Base-by-base conservation (phyloP, 208 protist species). In the Histomonas meleagridis region DNA sequence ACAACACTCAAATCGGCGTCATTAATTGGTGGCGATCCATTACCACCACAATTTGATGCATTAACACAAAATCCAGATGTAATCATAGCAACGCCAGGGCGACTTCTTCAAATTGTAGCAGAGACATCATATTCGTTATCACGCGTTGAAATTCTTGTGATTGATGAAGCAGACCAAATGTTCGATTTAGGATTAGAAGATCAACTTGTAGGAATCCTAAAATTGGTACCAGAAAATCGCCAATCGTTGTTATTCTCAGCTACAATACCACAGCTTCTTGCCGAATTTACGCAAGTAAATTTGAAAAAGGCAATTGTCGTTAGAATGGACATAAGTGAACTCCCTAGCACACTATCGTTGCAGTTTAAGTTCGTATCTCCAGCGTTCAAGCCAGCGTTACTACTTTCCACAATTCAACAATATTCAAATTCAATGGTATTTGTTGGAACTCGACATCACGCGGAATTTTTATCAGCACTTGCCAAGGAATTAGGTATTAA, bases 81-180 rank as follows among this genome's bases (percentile, higher is more conserved):
- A 23, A 81, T 81, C 23, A 96, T 99, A 46, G 98, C 97, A 0
- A 99, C 99, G 10, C 99, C 99, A 0, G 99, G 99, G 32, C 97
- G 98, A 93, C 93, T 99, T n/a, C 35, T 69, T 78, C 92, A 94
- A 90, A 76, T 92, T 35, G 62, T 94, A 18, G 38, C 94, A 46
- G 94, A 94, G n/a, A 91, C 92, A 53, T 28, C 53, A 48, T 91
- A 93, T 51, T 92, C 78, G 0, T 62, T 94, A 32, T 28, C 46
- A 32, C 93, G 48, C 0, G 95, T 98, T n/a, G 95, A 98, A 92
- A 97, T 96, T 65, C 65, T 99, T 12, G 97, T 99, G 0, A 97
- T 99, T 81, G 99, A 99, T 95, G 99, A 99, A 94, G 98, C 98
- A 0, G 99, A 99, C 94, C 95, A 97, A 28, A 95, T 99, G 12